Base-by-base conservation (phyloP, 2,329 filamentous ascomycete genomes). In the Calonectria hawksworthii region DNA sequence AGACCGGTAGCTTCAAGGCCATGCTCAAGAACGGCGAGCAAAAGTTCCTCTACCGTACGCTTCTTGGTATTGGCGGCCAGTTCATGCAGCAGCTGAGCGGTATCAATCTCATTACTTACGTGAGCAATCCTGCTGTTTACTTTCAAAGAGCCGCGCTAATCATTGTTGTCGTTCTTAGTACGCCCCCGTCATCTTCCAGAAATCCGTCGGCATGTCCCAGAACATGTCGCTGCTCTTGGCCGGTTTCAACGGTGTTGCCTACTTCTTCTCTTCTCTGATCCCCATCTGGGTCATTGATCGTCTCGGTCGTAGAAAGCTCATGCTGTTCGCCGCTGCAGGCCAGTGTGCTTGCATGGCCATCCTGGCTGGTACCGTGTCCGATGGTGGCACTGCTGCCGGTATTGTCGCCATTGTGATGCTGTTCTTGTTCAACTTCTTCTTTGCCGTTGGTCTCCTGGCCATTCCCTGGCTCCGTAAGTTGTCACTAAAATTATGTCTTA, bases 251-350 rank as follows among this genome's bases (percentile, higher is more conserved):
- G 87, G 87, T 14, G 75, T 85, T n/a, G 82, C 82, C 1, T 84
- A 84, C 74, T 83, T 84, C 52, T 63, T 85, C 26, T 81, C 80
- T 0, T 81, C 80, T n/a, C 75, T 80, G 5, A 79, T 85, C 3
- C 82, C 83, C 0, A 84, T 85, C 41, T 85, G 83, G 81, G 70
- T 84, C 30, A 84, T 85, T 34, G 84, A 85, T 44, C 81, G 81
- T 2, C 88, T 88, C 76, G 91, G 91, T 23, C 87, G 91, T 7
- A 85, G 91, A 11, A 91, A 91, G 79, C 85, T 92, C 82, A 90
- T 93, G 87, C 87, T 92, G 80, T 91, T 86, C 28, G 83, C 84
- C 1, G 83, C 80, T 16, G 79, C 75, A 2, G 84, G 84, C 1
- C 84, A 86, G 52, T 80, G 82, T 71, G 78, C 74, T 4, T 89